phyloP scores from a whole-genome alignment of 2,329 filamentous ascomycete genomes.

The Fusarium denticulatum region DNA sequence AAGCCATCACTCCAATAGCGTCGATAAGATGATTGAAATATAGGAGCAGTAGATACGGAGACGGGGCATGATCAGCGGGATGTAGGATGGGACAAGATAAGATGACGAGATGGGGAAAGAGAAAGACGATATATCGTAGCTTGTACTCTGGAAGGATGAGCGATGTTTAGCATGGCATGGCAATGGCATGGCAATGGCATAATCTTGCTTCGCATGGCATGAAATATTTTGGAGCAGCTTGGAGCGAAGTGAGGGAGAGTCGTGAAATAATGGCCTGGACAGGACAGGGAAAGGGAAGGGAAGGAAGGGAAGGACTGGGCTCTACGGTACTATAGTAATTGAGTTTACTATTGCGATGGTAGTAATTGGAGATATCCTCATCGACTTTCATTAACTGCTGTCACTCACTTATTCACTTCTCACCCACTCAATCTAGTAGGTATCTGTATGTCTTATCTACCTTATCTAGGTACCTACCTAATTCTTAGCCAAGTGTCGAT shows the following conservation, averaged over 20 bases:
- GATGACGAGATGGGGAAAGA: slow-evolving; percentile 27
- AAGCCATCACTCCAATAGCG: neutral
- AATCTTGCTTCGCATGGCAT: slow-evolving; percentile 1
- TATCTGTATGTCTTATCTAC: slow-evolving; percentile 6
- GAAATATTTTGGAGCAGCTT: slow-evolving; percentile 13
- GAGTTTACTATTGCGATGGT: slow-evolving; percentile 5
- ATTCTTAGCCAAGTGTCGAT: neutral
- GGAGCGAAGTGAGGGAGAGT: slow-evolving; percentile 4
- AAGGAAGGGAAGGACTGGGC: neutral
- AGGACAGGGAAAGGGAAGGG: neutral
- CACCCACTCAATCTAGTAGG: neutral
- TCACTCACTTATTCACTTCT: neutral
- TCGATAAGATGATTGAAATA: slow-evolving; percentile 1
- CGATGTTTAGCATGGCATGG: slow-evolving; percentile 25
- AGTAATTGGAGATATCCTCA: slow-evolving; percentile 6
- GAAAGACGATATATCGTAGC: slow-evolving; percentile 26
- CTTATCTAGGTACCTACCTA: neutral
- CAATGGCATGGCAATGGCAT: slow-evolving; percentile 15
- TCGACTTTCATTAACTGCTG: neutral
- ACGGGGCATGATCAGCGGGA: slow-evolving; percentile 6
- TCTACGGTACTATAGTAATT: slow-evolving; percentile 9
- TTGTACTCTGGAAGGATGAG: slow-evolving; percentile 46
- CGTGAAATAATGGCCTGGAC: slow-evolving; percentile 17
- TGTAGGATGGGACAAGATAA: slow-evolving; percentile 16
- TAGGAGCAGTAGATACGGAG: slow-evolving; percentile 9